Evolutionary conservation across 371 early-diverging fungal genomes (phyloP).

Genomic region (Funneliformis caledonium): DNA sequence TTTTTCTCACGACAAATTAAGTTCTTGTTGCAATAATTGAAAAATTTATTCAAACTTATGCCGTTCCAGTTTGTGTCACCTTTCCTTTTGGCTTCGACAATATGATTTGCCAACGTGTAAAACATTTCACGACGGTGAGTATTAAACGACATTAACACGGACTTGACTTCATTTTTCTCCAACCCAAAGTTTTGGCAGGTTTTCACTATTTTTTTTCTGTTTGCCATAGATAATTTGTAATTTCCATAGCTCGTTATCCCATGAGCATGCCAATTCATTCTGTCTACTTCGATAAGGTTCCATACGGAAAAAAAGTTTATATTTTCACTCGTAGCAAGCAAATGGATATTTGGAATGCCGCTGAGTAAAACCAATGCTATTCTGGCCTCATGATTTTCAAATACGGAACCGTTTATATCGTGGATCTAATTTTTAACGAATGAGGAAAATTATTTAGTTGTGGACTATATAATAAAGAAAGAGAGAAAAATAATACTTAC

Average conservation of each 20-base stretch:
- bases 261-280: slow-evolving; percentile 1
- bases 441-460: not conserved
- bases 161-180: not conserved
- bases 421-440: not conserved
- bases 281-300: not conserved
- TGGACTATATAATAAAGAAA: not conserved
- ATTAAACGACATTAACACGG: not conserved
- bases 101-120: not conserved
- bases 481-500: not conserved
- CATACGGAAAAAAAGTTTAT: not conserved
- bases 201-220: not conserved
- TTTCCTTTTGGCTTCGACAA: not conserved
- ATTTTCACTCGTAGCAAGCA: not conserved
- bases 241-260: not conserved
- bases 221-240: not conserved
- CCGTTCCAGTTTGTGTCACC: not conserved
- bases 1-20: not conserved
- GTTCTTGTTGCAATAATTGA: not conserved
- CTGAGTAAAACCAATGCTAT: not conserved
- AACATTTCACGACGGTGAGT: not conserved
- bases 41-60: not conserved
- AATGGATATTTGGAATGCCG: not conserved
- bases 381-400: not conserved
- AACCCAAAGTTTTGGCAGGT: not conserved
- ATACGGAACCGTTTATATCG: not conserved